Base-by-base conservation (phyloP, 73 alveolate species). In the Tetrahymena thermophila region DNA sequence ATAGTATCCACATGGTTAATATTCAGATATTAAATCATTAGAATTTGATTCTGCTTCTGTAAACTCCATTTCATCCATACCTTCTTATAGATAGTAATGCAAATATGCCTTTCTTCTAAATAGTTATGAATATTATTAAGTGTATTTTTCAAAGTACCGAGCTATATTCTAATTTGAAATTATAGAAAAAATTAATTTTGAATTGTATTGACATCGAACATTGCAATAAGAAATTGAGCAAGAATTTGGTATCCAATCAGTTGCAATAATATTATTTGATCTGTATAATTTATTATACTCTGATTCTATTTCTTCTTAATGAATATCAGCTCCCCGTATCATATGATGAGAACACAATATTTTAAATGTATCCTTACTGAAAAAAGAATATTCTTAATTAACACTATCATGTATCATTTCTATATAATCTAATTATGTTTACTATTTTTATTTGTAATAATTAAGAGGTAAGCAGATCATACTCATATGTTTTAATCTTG, bases 41-140 rank as follows among this genome's bases (percentile, higher is more conserved):
- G 94, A 94, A 96, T 95, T 95, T 37, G 97, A 96, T 96, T 97
- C 98, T 7, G 97, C 97, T 94, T 98, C 98, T 84, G 97, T 95
- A 96, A 98, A 97, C 85, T 98, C 99, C 99, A 98, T 97, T 94
- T 98, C 98, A 56, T 98, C 99, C 98, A 98, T 98, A 38, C 98
- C 98, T 85, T 96, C 98, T 43, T 96, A 96, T 43, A 96, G 94
- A 93, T 95, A 97, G 93, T 97, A 85, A 94, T 95, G 96, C n/a
- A 97, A 94, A 96, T 85, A 95, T 50, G 97, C 96, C 85, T 96
- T 97, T 94, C 98, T 95, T 94, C 97, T 94, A 85, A 96, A 97
- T 94, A 43, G 94, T 94, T 94, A 94, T 96, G 4, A 94, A 96
- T 35, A 97, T 96, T 85, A 94, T 93, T 96, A 71, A 93, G 16